These are phyloP conservation scores for Dryadomyces quercus-mongolicae DNA, from an alignment of 2,329 filamentous ascomycete species.

Conservation along the genomic window DNA sequence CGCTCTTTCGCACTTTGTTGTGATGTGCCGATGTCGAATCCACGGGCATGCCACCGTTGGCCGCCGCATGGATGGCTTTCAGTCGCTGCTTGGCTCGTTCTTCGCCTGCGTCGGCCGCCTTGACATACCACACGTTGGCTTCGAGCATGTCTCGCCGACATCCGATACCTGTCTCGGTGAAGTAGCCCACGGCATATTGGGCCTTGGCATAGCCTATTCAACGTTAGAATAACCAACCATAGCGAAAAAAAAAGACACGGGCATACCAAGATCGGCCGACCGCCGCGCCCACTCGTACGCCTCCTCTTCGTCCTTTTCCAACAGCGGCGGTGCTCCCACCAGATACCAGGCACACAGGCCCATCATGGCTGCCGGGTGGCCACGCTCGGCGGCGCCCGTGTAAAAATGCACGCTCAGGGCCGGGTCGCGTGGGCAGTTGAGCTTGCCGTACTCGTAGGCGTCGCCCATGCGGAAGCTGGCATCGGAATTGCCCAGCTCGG, in stretches of 20 bases:
- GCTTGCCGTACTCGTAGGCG: constrained; percentile 84
- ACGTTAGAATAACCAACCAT: background rate
- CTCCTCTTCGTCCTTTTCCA: constrained; percentile 92
- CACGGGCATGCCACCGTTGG: constrained; percentile 47
- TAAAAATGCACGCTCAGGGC: constrained; percentile 96
- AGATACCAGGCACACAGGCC: constrained; percentile 97
- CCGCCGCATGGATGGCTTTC: constrained; percentile 74
- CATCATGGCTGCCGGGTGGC: constrained; percentile 89
- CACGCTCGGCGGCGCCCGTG: constrained; percentile 76
- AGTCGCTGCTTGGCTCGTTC: constrained; percentile 80
- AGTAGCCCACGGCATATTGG: constrained; percentile 93
- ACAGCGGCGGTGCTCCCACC: constrained; percentile 79
- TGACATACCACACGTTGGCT: constrained; percentile 97
- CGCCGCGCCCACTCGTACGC: constrained; percentile 92
- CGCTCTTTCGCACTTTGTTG: constrained; percentile 37
- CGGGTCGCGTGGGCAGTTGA: constrained; percentile 81
- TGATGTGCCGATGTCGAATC: constrained; percentile 33
- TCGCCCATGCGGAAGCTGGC: constrained; percentile 86
- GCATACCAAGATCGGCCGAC: constrained; percentile 69
- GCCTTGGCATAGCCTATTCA: constrained; percentile 53
- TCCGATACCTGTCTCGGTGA: constrained; percentile 97
- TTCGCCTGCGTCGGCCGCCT: constrained; percentile 84
- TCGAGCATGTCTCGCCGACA: constrained; percentile 89
- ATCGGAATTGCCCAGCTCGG: constrained; percentile 79
- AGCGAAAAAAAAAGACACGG: background rate